These are phyloP conservation scores for Podospora anserina DNA, from an alignment of 495 filamentous ascomycete genomes.

Conservation along the genomic window DNA sequence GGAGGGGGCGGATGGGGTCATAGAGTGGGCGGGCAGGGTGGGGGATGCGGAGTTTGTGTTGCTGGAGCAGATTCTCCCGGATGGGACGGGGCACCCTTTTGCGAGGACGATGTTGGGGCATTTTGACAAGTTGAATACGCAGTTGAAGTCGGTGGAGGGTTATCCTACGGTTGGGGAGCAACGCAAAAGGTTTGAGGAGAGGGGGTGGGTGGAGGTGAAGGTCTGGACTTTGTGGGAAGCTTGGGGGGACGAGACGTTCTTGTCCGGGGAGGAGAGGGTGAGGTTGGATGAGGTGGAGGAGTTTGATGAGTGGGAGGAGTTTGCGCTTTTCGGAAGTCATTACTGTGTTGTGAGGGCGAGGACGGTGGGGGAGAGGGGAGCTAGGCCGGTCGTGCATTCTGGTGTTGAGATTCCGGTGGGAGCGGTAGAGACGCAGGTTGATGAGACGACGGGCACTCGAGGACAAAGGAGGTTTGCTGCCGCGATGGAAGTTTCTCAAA, in stretches of 20 bases:
- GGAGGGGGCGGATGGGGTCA: conserved; percentile 66
- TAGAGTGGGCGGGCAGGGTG: conserved; percentile 64
- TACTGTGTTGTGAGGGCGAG: conserved; percentile 76
- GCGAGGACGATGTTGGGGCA: conserved; percentile 82
- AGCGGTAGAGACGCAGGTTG: conserved; percentile 21
- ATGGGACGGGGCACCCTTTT: conserved; percentile 75
- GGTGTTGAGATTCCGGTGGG: background rate
- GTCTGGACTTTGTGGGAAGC: conserved; percentile 71
- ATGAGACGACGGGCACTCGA: conserved; percentile 31
- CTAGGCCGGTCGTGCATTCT: conserved; percentile 1
- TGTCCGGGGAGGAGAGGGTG: conserved; percentile 53
- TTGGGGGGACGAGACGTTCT: conserved; percentile 65
- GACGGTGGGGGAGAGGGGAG: conserved; percentile 9
- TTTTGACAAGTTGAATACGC: conserved; percentile 76
- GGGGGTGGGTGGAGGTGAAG: conserved; percentile 61
- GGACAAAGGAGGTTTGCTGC: conserved; percentile 46
- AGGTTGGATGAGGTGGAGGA: conserved; percentile 66
- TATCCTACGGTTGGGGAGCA: conserved; percentile 67
- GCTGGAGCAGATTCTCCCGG: conserved; percentile 83
- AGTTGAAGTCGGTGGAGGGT: conserved; percentile 64
- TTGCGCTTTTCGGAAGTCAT: conserved; percentile 79
- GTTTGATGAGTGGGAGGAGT: conserved; percentile 97
- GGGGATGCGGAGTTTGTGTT: conserved; percentile 72
- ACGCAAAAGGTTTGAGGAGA: conserved; percentile 57
- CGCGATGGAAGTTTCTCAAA: conserved; percentile 22